A percentile compares a stretch with the other conserved stretches of the same genome.
Evolutionary conservation across 345 rosid genomes (phyloP).

Genomic region (Alliaria petiolata): DNA sequence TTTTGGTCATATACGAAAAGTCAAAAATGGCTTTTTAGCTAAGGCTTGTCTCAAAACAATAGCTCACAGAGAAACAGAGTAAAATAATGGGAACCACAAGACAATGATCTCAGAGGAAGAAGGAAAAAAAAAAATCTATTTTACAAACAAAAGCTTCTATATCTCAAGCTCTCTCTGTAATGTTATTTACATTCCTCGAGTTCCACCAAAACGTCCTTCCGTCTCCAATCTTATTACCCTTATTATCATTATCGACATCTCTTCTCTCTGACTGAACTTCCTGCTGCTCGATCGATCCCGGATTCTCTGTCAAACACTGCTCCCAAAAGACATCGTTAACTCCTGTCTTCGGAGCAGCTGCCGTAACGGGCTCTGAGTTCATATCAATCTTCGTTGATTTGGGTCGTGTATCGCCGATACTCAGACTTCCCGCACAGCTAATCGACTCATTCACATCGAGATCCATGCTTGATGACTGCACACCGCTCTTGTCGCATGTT

Average conservation of each 20-base stretch:
- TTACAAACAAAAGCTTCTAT: constrained; percentile 12
- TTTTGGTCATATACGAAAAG: neutral
- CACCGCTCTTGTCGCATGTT: constrained; percentile 26
- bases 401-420: constrained; percentile 39
- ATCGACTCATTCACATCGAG: constrained; percentile 63
- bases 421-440: constrained; percentile 61
- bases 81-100: constrained; percentile 1
- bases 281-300: constrained; percentile 62
- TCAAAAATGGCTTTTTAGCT: no score
- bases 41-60: neutral
- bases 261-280: constrained; percentile 77
- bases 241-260: constrained; percentile 42
- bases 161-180: constrained; percentile 62
- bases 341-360: constrained; percentile 48
- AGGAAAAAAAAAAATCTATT: neutral
- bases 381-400: constrained; percentile 76
- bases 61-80: constrained; percentile 11
- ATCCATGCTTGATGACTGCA: constrained; percentile 30
- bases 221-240: constrained; percentile 39
- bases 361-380: constrained; percentile 69
- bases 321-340: constrained; percentile 93
- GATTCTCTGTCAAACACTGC: constrained; percentile 95
- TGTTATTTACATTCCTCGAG: constrained; percentile 58
- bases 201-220: constrained; percentile 66
- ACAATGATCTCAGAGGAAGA: neutral